These are phyloP conservation scores for Misopates orontium DNA, from an alignment of 257 asterid species.

Conservation along the genomic window DNA sequence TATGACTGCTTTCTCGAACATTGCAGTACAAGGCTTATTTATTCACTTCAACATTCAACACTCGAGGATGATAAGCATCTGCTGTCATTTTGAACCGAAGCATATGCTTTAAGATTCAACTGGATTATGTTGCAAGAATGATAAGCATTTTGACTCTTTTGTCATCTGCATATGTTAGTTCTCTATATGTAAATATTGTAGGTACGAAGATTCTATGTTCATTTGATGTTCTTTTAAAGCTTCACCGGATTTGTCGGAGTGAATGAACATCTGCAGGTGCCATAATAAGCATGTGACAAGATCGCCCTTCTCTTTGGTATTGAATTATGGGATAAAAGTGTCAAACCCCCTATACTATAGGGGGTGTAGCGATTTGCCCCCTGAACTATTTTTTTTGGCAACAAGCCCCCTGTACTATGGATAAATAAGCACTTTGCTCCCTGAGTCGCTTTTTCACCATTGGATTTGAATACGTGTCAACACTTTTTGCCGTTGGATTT, in stretches of 20 bases:
- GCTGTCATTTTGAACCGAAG: slow-evolving; percentile 28
- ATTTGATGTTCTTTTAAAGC: slow-evolving; percentile 27
- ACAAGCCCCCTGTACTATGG: no score
- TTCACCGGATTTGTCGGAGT: slow-evolving; percentile 24
- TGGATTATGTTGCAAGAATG: slow-evolving; percentile 29
- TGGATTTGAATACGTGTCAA: no score
- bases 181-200: slow-evolving; percentile 45
- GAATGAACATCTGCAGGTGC: slow-evolving; percentile 26
- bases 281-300: slow-evolving; percentile 29
- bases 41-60: slow-evolving; percentile 1
- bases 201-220: slow-evolving; percentile 31
- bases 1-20: slow-evolving; percentile 11
- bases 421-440: no score
- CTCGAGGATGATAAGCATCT: slow-evolving; percentile 26
- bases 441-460: no score
- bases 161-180: slow-evolving; percentile 28
- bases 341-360: no score
- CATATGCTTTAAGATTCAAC: slow-evolving; percentile 29
- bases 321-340: no score
- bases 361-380: no score
- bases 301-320: neutral
- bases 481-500: no score
- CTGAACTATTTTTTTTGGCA: no score
- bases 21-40: slow-evolving; percentile 19
- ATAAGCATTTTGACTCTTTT: slow-evolving; percentile 21